These are phyloP conservation scores for Tylopilus rubrobrunneus DNA, from an alignment of 768 basidiomycete genomes.

Conservation along the genomic window DNA sequence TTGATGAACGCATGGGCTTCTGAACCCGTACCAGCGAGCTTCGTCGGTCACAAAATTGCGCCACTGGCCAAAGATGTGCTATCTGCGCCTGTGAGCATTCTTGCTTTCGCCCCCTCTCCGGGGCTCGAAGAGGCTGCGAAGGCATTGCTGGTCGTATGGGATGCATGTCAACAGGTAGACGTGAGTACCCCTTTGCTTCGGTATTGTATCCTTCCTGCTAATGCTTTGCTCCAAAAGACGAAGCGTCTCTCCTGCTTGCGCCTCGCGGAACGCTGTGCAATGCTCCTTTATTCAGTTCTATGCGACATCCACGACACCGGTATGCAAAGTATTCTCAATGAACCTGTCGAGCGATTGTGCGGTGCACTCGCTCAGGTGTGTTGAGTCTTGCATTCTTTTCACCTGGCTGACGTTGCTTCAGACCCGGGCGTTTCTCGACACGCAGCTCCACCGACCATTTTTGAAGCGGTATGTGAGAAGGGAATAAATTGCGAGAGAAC, in stretches of 20 bases:
- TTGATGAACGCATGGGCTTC: background rate
- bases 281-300: conserved; percentile 58
- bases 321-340: conserved; percentile 41
- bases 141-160: conserved; percentile 61
- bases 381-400: background rate
- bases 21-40: conserved; percentile 21
- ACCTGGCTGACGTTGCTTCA: conserved; percentile 11
- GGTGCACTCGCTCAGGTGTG: conserved; percentile 43
- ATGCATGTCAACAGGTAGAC: conserved; percentile 54
- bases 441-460: conserved; percentile 66
- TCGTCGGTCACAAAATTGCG: conserved; percentile 31
- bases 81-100: conserved; percentile 31
- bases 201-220: background rate
- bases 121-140: conserved; percentile 51
- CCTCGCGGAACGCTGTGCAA: conserved; percentile 70
- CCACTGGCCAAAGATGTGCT: conserved; percentile 37
- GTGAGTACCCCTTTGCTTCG: conserved; percentile 35
- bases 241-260: conserved; percentile 67
- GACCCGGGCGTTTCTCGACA: conserved; percentile 52
- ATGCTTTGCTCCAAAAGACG: conserved; percentile 37
- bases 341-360: conserved; percentile 39
- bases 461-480: conserved; percentile 75
- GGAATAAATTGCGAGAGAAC: conserved; percentile 58
- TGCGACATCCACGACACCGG: conserved; percentile 63
- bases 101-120: conserved; percentile 52